Conservation (phyloP, 169 alveolate genomes). For the Babesia gibsoni region DNA sequence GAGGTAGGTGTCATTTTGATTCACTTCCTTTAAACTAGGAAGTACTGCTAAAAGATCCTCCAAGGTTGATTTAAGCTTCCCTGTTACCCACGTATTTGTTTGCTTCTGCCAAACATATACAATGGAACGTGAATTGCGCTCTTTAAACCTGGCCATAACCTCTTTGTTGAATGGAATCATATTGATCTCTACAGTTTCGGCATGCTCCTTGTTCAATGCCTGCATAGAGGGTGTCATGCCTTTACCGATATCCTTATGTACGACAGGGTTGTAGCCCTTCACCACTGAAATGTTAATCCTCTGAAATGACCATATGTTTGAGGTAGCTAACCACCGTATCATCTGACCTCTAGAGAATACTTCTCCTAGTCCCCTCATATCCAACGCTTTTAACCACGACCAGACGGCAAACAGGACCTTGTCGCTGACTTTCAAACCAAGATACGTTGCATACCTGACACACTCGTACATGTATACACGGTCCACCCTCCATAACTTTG, state of each 20-base stretch:
- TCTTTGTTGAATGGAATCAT: slow-evolving; percentile 57
- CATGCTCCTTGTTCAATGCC: slow-evolving; percentile 8
- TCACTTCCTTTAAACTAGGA: slow-evolving; percentile 31
- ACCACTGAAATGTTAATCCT: slow-evolving; percentile 6
- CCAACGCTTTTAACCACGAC: slow-evolving; percentile 36
- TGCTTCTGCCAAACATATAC: slow-evolving; percentile 44
- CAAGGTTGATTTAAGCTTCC: not conserved
- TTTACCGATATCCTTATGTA: slow-evolving; percentile 5
- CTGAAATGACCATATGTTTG: slow-evolving; percentile 44
- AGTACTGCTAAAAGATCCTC: slow-evolving; percentile 44
- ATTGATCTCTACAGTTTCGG: slow-evolving; percentile 20
- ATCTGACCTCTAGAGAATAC: slow-evolving; percentile 27
- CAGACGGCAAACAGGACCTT: slow-evolving; percentile 33
- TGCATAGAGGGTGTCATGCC: slow-evolving; percentile 21
- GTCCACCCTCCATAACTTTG: slow-evolving; percentile 36
- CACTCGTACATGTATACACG: slow-evolving; percentile 30
- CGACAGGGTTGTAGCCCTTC: slow-evolving; percentile 10
- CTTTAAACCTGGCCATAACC: slow-evolving; percentile 38
- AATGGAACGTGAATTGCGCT: not conserved
- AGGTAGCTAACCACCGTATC: slow-evolving; percentile 37
- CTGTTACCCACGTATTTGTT: slow-evolving; percentile 20
- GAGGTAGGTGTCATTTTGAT: slow-evolving; percentile 17
- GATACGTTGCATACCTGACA: slow-evolving; percentile 30
- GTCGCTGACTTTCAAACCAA: slow-evolving; percentile 34
- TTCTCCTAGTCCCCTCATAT: slow-evolving; percentile 17